Base-by-base conservation (phyloP, 768 basidiomycete genomes). In the Boletus pseudo-olivaceus region DNA sequence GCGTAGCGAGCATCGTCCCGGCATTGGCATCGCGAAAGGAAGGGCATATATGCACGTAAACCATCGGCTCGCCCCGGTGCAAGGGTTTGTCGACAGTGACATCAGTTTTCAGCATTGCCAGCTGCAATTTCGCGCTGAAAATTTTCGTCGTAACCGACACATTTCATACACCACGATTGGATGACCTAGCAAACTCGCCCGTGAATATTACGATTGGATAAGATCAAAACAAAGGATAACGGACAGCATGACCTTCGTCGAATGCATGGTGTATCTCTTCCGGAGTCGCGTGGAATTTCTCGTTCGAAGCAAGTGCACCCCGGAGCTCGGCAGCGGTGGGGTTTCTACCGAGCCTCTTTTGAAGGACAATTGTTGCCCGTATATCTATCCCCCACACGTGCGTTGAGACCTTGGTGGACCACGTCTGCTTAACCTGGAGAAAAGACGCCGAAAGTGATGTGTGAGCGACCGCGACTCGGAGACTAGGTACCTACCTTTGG, bases 101-200 rank as follows among this genome's bases (percentile, higher is more conserved):
- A 26, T 55, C 42, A 66, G 6, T 50, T 14, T 4, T 8, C 37
- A 29, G 33, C 20, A 34, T 57, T 55, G 2, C 56, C 64, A 33
- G 49, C 54, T 15, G 61, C 64, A 5, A 60, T 56, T 34, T 61
- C 45, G 6, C 52, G 52, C 43, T 66, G 52, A n/a, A 61, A 64
- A 23, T 53, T 19, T 23, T 64, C 65, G 37, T 68, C 57, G 26
- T 58, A 68, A 23, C 57, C 63, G 23, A 63, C 43, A 11, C 59
- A 63, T 53, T 48, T 57, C 55, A 63, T 61, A 10, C 26, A 47
- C 57, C 58, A 60, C 23, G 60, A 27, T 34, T 34, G 66, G 7
- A 64, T 57, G 12, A 58, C 23, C 60, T 66, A 33, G 5, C 14
- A 15, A 42, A 17, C 12, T 10, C 3, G 14, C 10, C 10, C 10